Percentiles rank a stretch among this genome's conserved stretches.
These are phyloP conservation scores for Gracilaria gracilis DNA, from an alignment of 23 red algal species.

Conservation along the genomic window DNA sequence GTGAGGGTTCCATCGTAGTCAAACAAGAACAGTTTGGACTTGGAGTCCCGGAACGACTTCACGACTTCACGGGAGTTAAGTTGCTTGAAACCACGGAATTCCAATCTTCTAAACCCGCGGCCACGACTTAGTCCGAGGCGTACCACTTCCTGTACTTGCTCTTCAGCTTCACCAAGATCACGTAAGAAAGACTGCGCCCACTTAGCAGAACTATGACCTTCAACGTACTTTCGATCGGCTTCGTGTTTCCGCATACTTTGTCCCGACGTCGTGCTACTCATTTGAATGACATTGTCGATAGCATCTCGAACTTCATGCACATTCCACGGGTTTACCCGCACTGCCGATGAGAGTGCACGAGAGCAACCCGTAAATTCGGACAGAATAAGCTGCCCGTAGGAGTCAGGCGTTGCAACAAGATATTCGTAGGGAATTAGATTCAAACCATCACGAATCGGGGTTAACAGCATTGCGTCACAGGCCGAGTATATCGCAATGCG, in stretches of 20 bases:
- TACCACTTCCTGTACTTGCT: slow-evolving; percentile 83
- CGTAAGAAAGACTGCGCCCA: slow-evolving; percentile 97
- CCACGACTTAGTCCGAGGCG: slow-evolving; percentile 88
- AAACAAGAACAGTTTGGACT: slow-evolving; percentile 89
- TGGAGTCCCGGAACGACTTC: slow-evolving; percentile 77
- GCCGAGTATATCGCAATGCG: slow-evolving; percentile 91
- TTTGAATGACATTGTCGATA: slow-evolving; percentile 91
- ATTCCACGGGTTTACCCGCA: slow-evolving; percentile 98
- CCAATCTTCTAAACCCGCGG: slow-evolving; percentile 79
- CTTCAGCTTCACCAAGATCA: slow-evolving; percentile 88
- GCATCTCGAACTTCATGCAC: slow-evolving; percentile 79
- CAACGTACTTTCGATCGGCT: slow-evolving; percentile 95
- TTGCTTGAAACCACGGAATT: slow-evolving; percentile 89
- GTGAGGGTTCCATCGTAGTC: slow-evolving; percentile 99
- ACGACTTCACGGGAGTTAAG: slow-evolving; percentile 78
- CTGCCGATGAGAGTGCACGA: slow-evolving; percentile 94
- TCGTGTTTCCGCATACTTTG: slow-evolving; percentile 87
- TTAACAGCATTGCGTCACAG: slow-evolving; percentile 85
- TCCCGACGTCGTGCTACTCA: slow-evolving; percentile 50
- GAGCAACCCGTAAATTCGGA: slow-evolving; percentile 99
- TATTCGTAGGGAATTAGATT: slow-evolving; percentile 99
- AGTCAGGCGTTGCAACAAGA: slow-evolving; percentile 85
- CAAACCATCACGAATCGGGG: slow-evolving; percentile 97
- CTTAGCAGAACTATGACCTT: slow-evolving; percentile 71
- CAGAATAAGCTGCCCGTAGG: slow-evolving; percentile 90